Evolutionary conservation across 164 flowering plant genomes (phyloP), one percentile per base, ranked within the genome.

Genomic region (Liriodendron chinense): DNA sequence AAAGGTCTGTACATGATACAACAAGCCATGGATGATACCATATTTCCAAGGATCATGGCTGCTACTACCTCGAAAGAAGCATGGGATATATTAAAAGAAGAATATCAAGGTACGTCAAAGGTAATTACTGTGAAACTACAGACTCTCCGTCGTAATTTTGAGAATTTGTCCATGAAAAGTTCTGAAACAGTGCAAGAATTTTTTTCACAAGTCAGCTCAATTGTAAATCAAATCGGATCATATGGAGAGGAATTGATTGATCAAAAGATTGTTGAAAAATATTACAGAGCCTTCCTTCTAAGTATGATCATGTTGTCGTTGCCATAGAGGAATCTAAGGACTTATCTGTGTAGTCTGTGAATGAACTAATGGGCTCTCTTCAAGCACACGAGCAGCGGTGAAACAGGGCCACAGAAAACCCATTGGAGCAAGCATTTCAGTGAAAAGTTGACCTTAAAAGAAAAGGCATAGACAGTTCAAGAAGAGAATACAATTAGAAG

Each of bases 231-330:
- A 71, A 70, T 63, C 2, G 23, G 67, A 68, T 28, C 74, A 1
- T 50, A 23, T 70, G 72, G 68, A 10, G 74, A 68, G 22, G 34
- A 62, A n/a, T n/a, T 9, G 0, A 69, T 12, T 3, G 77, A 78
- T 53, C 74, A 78, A 66, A 70, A 25, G 18, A 28, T 74, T 59
- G 71, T 78, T 50, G 71, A 63, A 56, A 74, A 74, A 14, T n/a
- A n/a, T n/a, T n/a, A n/a, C n/a, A n/a, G n/a, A n/a, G 65, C 20
- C 68, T 59, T 26, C 50, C 70, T 61, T 8, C 70, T 18, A 74
- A 78, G 16, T 78, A 49, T 74, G 77, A 74, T 70, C 67, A 70
- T 69, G 68, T 78, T 1, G 64, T 70, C 47, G 56, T 18, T 21
- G 56, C 67, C 25, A 74, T 26, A 9, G 65, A 78, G 21, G 74